Percentiles rank a stretch among this genome's conserved stretches.
Conservation (phyloP, 202 grass and related monocot genomes). For the Bolboschoenoplectus hybrid region DNA sequence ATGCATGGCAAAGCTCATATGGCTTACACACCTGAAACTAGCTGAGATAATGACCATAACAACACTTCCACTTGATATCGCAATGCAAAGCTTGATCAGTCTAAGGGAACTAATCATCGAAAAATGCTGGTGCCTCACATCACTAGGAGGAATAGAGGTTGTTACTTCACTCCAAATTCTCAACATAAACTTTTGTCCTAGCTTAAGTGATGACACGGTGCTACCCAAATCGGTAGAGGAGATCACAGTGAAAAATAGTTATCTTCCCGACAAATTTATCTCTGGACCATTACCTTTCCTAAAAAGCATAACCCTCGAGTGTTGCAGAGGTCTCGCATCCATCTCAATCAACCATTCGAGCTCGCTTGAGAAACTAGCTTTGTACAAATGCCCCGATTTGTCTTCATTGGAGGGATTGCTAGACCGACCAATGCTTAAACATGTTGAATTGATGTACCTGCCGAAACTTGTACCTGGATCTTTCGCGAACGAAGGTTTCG, state of each 20-base stretch:
- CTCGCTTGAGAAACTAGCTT: constrained; percentile 7
- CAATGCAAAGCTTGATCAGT: constrained; percentile 35
- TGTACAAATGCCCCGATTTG: constrained; percentile 33
- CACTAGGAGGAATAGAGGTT: constrained; percentile 29
- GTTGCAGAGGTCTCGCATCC: constrained; percentile 17
- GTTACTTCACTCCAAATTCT: constrained; percentile 37
- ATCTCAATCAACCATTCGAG: constrained; percentile 10
- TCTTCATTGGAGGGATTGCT: constrained; percentile 22
- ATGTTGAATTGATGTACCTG: constrained; percentile 29
- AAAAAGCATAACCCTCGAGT: neutral
- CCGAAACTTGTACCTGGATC: constrained; percentile 27
- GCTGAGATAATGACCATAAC: constrained; percentile 34
- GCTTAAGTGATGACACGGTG: neutral
- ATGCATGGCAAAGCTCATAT: constrained; percentile 33
- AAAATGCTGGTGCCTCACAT: constrained; percentile 40
- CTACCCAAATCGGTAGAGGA: constrained; percentile 27
- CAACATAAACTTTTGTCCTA: constrained; percentile 32
- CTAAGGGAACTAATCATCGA: constrained; percentile 35
- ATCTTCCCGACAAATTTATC: constrained; percentile 22
- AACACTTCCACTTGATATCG: constrained; percentile 24
- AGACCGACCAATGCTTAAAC: constrained; percentile 11
- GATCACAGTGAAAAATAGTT: constrained; percentile 29
- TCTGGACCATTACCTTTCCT: constrained; percentile 20
- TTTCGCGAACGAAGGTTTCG: constrained; percentile 23
- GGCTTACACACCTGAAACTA: constrained; percentile 29